Conservation (phyloP, 75 land plant genomes). For the Selaginella moellendorffii region DNA sequence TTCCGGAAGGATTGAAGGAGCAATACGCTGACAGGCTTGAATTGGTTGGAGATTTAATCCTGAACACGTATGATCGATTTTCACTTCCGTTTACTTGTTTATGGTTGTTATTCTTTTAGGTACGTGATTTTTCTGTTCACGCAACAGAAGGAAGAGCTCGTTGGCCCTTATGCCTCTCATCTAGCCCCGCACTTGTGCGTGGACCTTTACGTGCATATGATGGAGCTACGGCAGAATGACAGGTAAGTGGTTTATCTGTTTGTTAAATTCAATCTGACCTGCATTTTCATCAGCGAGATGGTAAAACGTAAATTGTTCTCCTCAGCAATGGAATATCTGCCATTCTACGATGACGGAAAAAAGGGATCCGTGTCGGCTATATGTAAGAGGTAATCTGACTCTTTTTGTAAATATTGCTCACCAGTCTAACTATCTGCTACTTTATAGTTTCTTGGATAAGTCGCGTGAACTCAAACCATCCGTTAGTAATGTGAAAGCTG, state of each 20-base stretch:
- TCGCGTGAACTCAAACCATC: constrained; percentile 57
- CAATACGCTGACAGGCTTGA: constrained; percentile 50
- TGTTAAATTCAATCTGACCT: too few relatives aligned
- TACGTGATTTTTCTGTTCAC: constrained; percentile 83
- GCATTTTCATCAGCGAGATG: constrained; percentile 39
- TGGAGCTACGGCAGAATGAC: constrained; percentile 82
- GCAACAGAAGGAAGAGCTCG: constrained; percentile 75
- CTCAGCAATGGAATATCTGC: constrained; percentile 78
- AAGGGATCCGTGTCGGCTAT: constrained; percentile 74
- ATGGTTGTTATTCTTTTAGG: constrained; percentile 25
- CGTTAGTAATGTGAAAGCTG: constrained; percentile 23
- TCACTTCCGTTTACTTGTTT: not conserved
- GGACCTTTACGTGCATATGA: constrained; percentile 89
- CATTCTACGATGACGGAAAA: constrained; percentile 44
- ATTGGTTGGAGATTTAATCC: constrained; percentile 70
- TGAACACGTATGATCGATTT: constrained; percentile 47
- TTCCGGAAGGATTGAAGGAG: constrained; percentile 54
- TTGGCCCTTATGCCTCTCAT: constrained; percentile 93
- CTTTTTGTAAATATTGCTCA: not conserved
- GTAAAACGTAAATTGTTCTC: constrained; percentile 82
- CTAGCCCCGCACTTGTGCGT: constrained; percentile 80
- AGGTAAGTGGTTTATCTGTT: constrained; percentile 28
- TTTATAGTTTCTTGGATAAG: constrained; percentile 48
- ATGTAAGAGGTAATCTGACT: constrained; percentile 50
- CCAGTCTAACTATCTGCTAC: not conserved